These are phyloP conservation scores for Geranomyces variabilis DNA, from an alignment of 192 early-diverging fungal genomes.

Conservation along the genomic window DNA sequence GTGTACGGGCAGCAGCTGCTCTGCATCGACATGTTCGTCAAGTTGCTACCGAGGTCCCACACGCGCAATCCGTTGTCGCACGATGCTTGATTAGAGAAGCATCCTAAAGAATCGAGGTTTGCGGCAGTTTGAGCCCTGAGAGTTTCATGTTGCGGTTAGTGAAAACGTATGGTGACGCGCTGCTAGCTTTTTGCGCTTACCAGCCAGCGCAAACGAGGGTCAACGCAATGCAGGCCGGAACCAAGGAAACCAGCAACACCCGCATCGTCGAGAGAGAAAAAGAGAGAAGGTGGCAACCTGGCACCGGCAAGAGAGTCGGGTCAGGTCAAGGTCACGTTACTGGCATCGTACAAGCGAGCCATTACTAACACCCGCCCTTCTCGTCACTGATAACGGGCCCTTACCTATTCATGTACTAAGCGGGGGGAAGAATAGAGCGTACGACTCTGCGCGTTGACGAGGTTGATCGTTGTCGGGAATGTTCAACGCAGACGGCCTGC, in stretches of 20 bases:
- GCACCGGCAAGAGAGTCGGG: no score
- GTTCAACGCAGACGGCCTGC: no score
- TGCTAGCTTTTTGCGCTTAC: neutral
- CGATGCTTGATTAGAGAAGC: neutral
- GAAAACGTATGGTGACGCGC: neutral
- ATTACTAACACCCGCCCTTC: no score
- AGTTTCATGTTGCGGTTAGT: conserved; percentile 2
- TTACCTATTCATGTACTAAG: no score
- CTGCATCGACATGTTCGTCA: neutral
- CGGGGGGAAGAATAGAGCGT: no score
- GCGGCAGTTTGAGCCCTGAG: neutral
- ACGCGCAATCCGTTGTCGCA: conserved; percentile 1
- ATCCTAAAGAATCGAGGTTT: neutral
- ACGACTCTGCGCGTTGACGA: no score
- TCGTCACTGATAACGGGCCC: no score
- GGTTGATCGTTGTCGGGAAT: no score
- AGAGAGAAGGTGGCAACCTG: no score
- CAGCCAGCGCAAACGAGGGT: neutral
- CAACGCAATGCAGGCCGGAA: neutral
- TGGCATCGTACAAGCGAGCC: no score
- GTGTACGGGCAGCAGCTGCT: neutral
- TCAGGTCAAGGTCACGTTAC: no score
- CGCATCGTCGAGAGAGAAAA: neutral
- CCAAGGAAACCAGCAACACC: neutral
- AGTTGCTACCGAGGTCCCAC: conserved; percentile 3